Evolutionary conservation across 78 protist species (phyloP).

Genomic region (Emiliania huxleyi): DNA sequence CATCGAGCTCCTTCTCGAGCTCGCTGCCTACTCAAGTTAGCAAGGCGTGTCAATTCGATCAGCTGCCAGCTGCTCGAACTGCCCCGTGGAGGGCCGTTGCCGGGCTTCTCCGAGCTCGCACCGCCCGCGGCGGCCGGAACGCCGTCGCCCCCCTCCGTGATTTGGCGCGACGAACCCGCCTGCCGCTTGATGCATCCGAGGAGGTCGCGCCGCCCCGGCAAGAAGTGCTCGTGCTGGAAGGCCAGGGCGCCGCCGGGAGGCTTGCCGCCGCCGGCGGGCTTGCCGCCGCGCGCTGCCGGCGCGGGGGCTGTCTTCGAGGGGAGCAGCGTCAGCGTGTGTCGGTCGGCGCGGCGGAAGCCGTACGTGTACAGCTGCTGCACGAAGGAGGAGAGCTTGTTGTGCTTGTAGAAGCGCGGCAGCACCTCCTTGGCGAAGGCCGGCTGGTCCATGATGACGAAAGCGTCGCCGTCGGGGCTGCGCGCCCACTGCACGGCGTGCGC

Average conservation of each 20-base stretch:
- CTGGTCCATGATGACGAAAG: background rate
- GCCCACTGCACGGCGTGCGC: background rate
- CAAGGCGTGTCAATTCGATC: no score
- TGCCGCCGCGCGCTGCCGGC: no score
- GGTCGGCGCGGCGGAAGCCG: slow-evolving; percentile 28
- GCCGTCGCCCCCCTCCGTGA: no score
- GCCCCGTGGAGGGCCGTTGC: background rate
- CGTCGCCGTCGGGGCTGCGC: background rate
- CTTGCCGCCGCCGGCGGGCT: no score
- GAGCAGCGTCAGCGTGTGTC: no score
- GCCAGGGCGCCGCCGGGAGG: no score
- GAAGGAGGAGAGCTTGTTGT: slow-evolving; percentile 57
- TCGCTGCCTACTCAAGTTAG: no score
- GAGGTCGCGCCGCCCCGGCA: background rate
- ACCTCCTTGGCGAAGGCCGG: slow-evolving; percentile 12
- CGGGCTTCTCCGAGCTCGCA: no score
- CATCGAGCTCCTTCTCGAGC: background rate
- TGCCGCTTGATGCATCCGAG: background rate
- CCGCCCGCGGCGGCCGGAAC: no score
- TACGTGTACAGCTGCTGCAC: slow-evolving; percentile 64
- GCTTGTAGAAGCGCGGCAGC: slow-evolving; percentile 55
- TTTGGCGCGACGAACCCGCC: no score
- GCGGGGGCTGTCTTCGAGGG: no score
- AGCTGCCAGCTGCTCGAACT: no score
- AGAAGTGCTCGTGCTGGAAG: background rate